Percentiles rank a stretch among this genome's conserved stretches.
Evolutionary conservation across 306 rosid species (phyloP).

Genomic region (Echinosophora koreensis): DNA sequence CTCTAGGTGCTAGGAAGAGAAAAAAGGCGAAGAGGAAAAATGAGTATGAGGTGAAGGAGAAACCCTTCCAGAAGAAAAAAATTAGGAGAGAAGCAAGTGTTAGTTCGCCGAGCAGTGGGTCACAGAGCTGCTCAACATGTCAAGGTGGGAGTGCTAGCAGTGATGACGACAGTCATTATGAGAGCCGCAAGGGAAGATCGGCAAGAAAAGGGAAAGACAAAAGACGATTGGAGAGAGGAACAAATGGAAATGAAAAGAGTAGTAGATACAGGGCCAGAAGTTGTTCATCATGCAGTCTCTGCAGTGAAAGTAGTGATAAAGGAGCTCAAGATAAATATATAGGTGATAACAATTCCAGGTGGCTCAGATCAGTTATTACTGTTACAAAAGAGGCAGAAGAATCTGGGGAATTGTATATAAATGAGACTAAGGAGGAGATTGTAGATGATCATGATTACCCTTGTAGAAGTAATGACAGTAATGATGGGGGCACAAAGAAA

Average conservation of each 20-base stretch:
- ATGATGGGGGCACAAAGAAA: slow-evolving; percentile 62
- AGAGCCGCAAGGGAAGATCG: slow-evolving; percentile 54
- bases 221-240: slow-evolving; percentile 52
- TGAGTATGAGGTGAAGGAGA: slow-evolving; percentile 57
- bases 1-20: slow-evolving; percentile 63
- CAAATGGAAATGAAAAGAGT: slow-evolving; percentile 50
- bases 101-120: slow-evolving; percentile 52
- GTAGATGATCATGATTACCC: slow-evolving; percentile 74
- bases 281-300: slow-evolving; percentile 55
- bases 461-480: slow-evolving; percentile 74
- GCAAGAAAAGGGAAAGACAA: slow-evolving; percentile 56
- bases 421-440: slow-evolving; percentile 69
- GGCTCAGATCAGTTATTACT: slow-evolving; percentile 74
- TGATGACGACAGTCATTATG: slow-evolving; percentile 57
- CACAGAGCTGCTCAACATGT: slow-evolving; percentile 65
- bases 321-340: slow-evolving; percentile 50
- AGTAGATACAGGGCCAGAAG: slow-evolving; percentile 68
- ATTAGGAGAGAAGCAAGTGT: slow-evolving; percentile 61
- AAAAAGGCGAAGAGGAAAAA: slow-evolving; percentile 61
- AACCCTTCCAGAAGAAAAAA: slow-evolving; percentile 59
- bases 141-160: slow-evolving; percentile 51
- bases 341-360: slow-evolving; percentile 52
- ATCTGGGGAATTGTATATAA: slow-evolving; percentile 46
- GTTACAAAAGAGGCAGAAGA: slow-evolving; percentile 55
- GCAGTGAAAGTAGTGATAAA: slow-evolving; percentile 52